Percentiles rank a stretch among this genome's conserved stretches.
Conservation (phyloP, 139 green algal genomes). For the Tetradesmus obliquus region DNA sequence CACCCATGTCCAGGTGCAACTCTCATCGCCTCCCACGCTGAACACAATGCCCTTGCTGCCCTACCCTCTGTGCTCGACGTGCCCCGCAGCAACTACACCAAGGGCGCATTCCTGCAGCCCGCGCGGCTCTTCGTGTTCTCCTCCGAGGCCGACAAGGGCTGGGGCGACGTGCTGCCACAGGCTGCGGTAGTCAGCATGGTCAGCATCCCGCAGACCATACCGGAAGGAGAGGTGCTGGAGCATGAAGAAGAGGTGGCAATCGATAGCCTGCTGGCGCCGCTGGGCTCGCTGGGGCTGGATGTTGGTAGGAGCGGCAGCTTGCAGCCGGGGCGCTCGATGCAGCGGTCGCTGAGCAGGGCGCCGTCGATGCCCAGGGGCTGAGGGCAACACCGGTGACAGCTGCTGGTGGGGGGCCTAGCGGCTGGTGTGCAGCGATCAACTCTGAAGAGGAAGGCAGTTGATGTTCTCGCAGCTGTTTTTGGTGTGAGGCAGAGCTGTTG, state of each 20-base stretch:
- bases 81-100: slow-evolving; percentile 50
- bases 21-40: too few species aligned
- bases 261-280: neutral
- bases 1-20: neutral
- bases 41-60: too few species aligned
- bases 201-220: neutral
- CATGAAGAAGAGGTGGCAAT: neutral
- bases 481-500: too few species aligned
- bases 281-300: neutral
- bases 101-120: neutral
- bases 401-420: neutral
- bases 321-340: neutral
- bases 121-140: neutral
- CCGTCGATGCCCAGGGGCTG: neutral
- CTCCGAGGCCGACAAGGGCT: neutral
- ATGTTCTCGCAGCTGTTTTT: too few species aligned
- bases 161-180: slow-evolving; percentile 1
- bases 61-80: too few species aligned
- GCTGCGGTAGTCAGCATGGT: neutral
- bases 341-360: neutral
- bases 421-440: neutral
- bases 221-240: neutral
- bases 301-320: neutral
- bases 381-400: neutral
- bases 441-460: too few species aligned